Percentiles rank a stretch among this genome's conserved stretches.
These are phyloP conservation scores for Populus deltoides DNA, from an alignment of 345 rosid genomes.

Conservation along the genomic window DNA sequence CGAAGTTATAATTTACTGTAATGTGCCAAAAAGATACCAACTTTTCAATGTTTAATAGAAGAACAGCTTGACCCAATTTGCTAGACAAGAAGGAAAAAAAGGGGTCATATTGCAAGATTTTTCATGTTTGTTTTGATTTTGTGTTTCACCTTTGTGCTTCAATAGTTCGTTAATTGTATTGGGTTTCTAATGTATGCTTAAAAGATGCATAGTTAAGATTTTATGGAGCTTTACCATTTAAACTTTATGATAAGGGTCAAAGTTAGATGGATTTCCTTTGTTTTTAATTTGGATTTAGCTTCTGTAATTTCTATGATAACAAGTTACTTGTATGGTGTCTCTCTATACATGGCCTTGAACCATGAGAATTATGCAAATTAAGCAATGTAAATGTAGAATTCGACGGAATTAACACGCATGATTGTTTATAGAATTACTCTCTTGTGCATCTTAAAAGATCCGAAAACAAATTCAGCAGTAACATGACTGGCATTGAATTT, in stretches of 20 bases:
- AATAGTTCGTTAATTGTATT: not conserved
- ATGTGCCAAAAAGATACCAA: not conserved
- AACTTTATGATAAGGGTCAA: not conserved
- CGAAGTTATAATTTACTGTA: not conserved
- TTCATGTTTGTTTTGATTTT: not conserved
- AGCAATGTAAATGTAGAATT: not conserved
- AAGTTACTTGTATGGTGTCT: not conserved
- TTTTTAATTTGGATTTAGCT: not conserved
- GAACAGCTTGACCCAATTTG: not conserved
- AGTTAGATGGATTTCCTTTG: not conserved
- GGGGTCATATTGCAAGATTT: not conserved
- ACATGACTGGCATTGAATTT: not conserved
- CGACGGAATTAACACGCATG: not conserved
- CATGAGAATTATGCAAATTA: not conserved
- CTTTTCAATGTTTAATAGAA: not conserved
- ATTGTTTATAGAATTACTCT: not conserved
- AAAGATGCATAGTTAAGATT: not conserved
- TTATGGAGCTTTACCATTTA: not conserved
- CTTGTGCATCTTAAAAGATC: not conserved
- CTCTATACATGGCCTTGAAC: not conserved
- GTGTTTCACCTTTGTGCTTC: not conserved
- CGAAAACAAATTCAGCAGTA: not conserved
- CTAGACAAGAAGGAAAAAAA: not conserved
- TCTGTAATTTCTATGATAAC: not conserved
- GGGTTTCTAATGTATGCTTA: not conserved